Conservation (phyloP, 2,329 filamentous ascomycete genomes). For the Dactylellina sp. region DNA sequence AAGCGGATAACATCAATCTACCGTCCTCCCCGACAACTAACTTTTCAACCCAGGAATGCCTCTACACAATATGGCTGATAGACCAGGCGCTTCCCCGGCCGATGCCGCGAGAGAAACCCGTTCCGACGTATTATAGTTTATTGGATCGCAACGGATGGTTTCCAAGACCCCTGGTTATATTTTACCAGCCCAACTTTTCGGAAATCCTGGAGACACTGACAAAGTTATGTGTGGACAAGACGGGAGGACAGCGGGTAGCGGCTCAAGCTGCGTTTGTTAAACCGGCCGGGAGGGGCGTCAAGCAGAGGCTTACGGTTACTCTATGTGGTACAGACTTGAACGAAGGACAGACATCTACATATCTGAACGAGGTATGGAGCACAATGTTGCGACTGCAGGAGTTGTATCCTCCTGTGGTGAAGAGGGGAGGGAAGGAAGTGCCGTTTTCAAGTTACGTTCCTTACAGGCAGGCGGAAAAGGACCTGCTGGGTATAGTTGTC, state of each 20-base stretch:
- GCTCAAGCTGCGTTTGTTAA: slow-evolving; percentile 24
- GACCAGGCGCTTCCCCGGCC: slow-evolving; percentile 17
- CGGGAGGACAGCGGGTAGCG: slow-evolving; percentile 29
- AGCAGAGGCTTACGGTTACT: slow-evolving; percentile 22
- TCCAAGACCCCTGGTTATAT: slow-evolving; percentile 16
- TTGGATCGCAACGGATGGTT: slow-evolving; percentile 21
- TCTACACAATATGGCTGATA: slow-evolving; percentile 36
- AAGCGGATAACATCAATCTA: slow-evolving; percentile 9
- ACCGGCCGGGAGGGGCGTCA: slow-evolving; percentile 2
- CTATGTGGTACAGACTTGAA: slow-evolving; percentile 29
- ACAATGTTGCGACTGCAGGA: slow-evolving; percentile 12
- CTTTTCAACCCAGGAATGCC: slow-evolving; percentile 28
- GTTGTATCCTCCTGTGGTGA: slow-evolving; percentile 25
- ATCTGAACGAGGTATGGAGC: slow-evolving; percentile 19
- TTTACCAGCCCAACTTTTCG: slow-evolving; percentile 27
- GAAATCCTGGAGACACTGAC: slow-evolving; percentile 30
- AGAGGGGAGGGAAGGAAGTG: slow-evolving; percentile 9
- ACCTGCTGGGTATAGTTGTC: slow-evolving; percentile 29
- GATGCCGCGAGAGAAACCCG: slow-evolving; percentile 20
- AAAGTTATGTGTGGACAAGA: slow-evolving; percentile 26
- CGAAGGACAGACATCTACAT: background rate
- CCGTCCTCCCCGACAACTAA: background rate
- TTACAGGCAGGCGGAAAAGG: slow-evolving; percentile 33
- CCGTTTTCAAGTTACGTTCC: slow-evolving; percentile 22
- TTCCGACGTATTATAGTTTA: slow-evolving; percentile 31